Evolutionary conservation across 345 rosid genomes (phyloP), one percentile per base, ranked within the genome.

Genomic region (Corchorus olitorius): DNA sequence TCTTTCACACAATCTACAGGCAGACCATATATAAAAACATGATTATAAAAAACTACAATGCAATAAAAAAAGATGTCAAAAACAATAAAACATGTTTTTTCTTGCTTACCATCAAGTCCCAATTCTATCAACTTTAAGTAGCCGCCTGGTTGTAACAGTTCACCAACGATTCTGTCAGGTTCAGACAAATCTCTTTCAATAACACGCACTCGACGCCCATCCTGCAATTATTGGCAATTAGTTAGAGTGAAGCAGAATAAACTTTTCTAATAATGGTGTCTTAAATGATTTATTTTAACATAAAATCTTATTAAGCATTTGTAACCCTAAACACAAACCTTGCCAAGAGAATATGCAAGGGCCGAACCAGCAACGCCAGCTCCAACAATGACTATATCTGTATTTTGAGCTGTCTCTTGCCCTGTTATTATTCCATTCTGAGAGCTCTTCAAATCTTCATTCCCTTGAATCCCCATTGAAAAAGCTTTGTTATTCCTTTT

Each of bases 1-100:
- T 81, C 78, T 65, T 88, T 86, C 72, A 86, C 87, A 17, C 91
- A 88, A 81, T 88, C 91, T 88, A 74, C 70, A 81, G 48, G 56
- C 56, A 17, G 17, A 34, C 8, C 4, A 34, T n/a, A n/a, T n/a
- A n/a, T 55, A 2, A 11, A 27, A 33, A n/a, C 15, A 33, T 8
- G 17, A 49, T 45, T 66, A 14, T 45, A 12, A 62, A 34, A 34
- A 0, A 27, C 27, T 1, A 1, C 4, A 13, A n/a, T 4, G 39
- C 8, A n/a, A 55, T 0, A 7, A 55, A 0, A 9, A 8, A 8
- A 8, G 48, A 6, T 45, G 10, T 45, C 8, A 45, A 45, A 45
- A 45, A 9, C 48, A 5, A 45, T 6, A 5, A 1, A 8, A 9
- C 59, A 16, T 54, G 0, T 13, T 39, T 39, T 45, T 50, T 15